Conservation (phyloP, 139 green algal species). For the Raphidocelis subcapitata region DNA sequence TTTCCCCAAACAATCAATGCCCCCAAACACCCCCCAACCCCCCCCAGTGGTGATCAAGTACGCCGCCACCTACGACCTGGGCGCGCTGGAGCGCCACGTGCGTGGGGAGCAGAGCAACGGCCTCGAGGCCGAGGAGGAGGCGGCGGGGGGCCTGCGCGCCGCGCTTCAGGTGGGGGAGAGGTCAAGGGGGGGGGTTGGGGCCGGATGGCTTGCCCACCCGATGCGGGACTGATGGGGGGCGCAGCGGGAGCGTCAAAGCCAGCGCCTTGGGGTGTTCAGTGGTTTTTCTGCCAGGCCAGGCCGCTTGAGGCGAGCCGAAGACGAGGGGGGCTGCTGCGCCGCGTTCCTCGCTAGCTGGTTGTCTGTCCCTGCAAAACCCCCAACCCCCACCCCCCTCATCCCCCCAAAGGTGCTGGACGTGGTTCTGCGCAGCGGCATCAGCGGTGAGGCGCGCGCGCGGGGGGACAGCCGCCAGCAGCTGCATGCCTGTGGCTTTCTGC, state of each 20-base stretch:
- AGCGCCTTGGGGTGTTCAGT: too few relatives aligned
- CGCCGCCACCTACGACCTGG: conserved; percentile 24
- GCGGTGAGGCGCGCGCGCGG: conserved; percentile 14
- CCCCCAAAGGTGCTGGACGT: conserved; percentile 32
- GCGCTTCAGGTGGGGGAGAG: not conserved
- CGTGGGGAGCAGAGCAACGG: not conserved
- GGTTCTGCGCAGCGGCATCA: conserved; percentile 28
- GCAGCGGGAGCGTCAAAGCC: too few relatives aligned
- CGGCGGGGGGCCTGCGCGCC: not conserved
- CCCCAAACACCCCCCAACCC: too few relatives aligned
- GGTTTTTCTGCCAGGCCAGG: too few relatives aligned
- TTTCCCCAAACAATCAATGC: not conserved
- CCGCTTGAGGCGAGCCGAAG: too few relatives aligned
- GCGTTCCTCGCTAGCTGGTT: conserved; percentile 5
- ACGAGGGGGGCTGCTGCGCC: too few relatives aligned
- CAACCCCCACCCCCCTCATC: too few relatives aligned
- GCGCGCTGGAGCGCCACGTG: conserved; percentile 3
- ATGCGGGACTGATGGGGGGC: too few relatives aligned
- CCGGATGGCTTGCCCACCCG: not conserved
- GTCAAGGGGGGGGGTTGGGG: not conserved
- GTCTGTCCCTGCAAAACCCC: not conserved
- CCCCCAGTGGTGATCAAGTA: conserved; percentile 17
- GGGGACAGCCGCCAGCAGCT: too few relatives aligned
- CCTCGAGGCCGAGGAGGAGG: not conserved
- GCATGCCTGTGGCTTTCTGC: too few relatives aligned